These are phyloP conservation scores for Pythium diclinum DNA, from an alignment of 352 stramenopile genomes.

Conservation along the genomic window DNA sequence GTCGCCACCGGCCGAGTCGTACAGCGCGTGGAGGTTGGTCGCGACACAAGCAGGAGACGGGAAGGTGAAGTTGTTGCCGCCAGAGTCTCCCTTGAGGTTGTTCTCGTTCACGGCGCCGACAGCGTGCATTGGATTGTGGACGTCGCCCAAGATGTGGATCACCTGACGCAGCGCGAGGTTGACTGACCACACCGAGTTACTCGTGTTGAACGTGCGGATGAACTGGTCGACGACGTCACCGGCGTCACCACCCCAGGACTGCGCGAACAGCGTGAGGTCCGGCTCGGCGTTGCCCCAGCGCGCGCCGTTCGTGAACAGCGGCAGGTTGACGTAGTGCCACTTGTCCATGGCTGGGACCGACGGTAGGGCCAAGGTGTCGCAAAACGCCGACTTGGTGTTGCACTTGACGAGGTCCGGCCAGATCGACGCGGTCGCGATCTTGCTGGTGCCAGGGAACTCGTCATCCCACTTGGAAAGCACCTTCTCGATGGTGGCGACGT, in stretches of 20 bases:
- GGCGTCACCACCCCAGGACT: conserved; percentile 49
- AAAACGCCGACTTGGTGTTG: conserved; percentile 12
- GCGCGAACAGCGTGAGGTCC: conserved; percentile 45
- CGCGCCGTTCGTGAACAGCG: conserved; percentile 51
- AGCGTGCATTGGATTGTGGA: conserved; percentile 63
- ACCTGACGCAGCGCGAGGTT: conserved; percentile 68
- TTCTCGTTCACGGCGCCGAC: conserved; percentile 41
- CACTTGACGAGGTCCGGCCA: conserved; percentile 41
- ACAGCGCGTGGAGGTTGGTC: conserved; percentile 66
- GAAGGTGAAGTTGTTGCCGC: conserved; percentile 64
- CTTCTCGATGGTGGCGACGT: conserved; percentile 29
- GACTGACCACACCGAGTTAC: conserved; percentile 54
- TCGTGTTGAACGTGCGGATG: conserved; percentile 52
- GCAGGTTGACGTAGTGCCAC: conserved; percentile 75
- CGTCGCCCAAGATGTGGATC: conserved; percentile 66
- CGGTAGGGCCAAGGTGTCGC: conserved; percentile 24
- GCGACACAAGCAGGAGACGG: conserved; percentile 35
- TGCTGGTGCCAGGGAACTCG: conserved; percentile 32
- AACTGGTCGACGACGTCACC: conserved; percentile 44
- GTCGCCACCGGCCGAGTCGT: conserved; percentile 48
- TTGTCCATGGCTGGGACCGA: conserved; percentile 51
- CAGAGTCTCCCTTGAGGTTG: conserved; percentile 49
- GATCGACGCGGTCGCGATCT: conserved; percentile 32
- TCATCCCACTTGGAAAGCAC: conserved; percentile 26
- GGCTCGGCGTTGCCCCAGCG: conserved; percentile 40